Base-by-base conservation (phyloP, 2,329 filamentous ascomycete genomes). In the Chalaropsis ovoidea region DNA sequence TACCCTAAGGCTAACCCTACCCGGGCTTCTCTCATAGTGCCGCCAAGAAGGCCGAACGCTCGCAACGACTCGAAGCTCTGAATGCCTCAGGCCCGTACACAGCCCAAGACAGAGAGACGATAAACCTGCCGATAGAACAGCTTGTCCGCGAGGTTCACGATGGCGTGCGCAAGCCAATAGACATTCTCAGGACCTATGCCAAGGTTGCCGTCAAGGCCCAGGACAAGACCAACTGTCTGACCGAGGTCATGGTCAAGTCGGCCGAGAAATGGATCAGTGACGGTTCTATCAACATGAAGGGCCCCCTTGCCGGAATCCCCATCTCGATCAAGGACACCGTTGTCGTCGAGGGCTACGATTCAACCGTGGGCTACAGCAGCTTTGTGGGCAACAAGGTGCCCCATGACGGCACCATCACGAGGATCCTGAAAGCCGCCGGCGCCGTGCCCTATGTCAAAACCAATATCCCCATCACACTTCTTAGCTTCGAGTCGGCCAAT, bases 371-470 rank as follows among this genome's bases (percentile, higher is more conserved):
- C 1, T 95, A 91, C 75, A 90, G 88, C 43, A 77, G 79, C 63
- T 84, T 90, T 69, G 83, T 86, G 0, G 84, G 84, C 62, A 89
- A 92, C 71, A 86, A 86, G 15, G 77, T 80, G 45, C 65, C 74
- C 0, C 75, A 82, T 35, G 91, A 96, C 76, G 90, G 91, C 0
- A 78, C 84, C 1, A 83, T 90, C 71, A 86, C 89, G 24, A 82
- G 81, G 65, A 75, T 97, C 52, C 79, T 96, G 63, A 95, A 95
- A 72, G 88, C 94, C 72, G 90, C 90, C 1, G 89, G 92, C 24
- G 91, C 92, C 0, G 81, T 96, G 1, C 92, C 92, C 0, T 96
- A 95, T 73, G 90, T 92, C 69, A 97, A 96, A 79, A 96, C 92
- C 0, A 94, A 94, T 68, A 74, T 95, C 1, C 93, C 92, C 4